These are phyloP conservation scores for Cladosporium phlei DNA, from an alignment of 2,329 filamentous ascomycete species.

Conservation along the genomic window DNA sequence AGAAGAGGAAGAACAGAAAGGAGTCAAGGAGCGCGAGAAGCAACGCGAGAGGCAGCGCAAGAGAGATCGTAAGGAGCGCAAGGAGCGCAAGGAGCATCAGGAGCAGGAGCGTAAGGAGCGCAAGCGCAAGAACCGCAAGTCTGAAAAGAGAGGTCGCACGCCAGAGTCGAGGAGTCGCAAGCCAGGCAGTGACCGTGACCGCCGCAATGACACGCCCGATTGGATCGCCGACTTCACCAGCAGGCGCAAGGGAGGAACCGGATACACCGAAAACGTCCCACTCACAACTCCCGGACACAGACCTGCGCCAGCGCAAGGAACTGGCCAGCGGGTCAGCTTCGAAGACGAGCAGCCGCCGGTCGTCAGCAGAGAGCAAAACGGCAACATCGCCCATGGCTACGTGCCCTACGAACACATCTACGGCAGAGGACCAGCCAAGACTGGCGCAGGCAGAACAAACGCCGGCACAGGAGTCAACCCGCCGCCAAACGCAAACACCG, in stretches of 20 bases:
- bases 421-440: neutral
- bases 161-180: too few relatives aligned
- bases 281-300: neutral
- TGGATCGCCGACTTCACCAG: slow-evolving; percentile 11
- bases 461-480: neutral
- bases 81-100: slow-evolving; percentile 1
- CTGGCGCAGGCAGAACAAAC: neutral
- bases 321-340: slow-evolving; percentile 4
- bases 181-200: neutral
- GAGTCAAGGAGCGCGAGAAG: slow-evolving; percentile 14
- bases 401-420: neutral
- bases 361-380: neutral
- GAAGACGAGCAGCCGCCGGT: slow-evolving; percentile 1
- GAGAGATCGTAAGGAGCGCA: slow-evolving; percentile 12
- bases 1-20: slow-evolving; percentile 2
- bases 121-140: neutral
- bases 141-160: slow-evolving; percentile 1
- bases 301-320: neutral
- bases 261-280: neutral
- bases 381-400: neutral
- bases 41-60: neutral
- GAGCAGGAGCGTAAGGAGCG: slow-evolving; percentile 1
- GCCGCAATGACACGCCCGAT: neutral
- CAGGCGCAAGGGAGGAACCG: neutral
- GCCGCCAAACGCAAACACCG: neutral